These are phyloP conservation scores for Lasiosphaeris hirsuta DNA, from an alignment of 495 filamentous ascomycete genomes.

Conservation along the genomic window DNA sequence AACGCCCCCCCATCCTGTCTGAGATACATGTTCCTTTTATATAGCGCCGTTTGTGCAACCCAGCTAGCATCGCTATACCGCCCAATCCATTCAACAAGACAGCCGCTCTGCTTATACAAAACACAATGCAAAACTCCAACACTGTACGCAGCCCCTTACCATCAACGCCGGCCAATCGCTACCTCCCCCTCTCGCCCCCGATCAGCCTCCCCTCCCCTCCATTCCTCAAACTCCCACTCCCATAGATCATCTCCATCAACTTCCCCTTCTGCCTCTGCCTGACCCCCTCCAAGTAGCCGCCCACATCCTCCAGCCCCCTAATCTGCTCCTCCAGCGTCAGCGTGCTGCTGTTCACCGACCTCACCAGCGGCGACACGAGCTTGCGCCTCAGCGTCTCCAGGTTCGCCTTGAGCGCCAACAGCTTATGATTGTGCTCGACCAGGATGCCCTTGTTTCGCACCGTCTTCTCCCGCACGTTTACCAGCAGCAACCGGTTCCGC, in stretches of 20 bases:
- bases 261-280: slow-evolving; percentile 77
- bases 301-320: slow-evolving; percentile 71
- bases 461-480: slow-evolving; percentile 73
- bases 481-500: slow-evolving; percentile 72
- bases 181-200: background rate
- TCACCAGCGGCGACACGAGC: slow-evolving; percentile 75
- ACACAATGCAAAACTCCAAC: background rate
- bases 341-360: slow-evolving; percentile 62
- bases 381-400: slow-evolving; percentile 74
- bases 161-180: background rate
- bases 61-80: too few relatives aligned
- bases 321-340: slow-evolving; percentile 82
- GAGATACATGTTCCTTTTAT: too few relatives aligned
- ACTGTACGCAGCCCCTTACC: background rate
- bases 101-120: too few relatives aligned
- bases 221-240: slow-evolving; percentile 32
- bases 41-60: too few relatives aligned
- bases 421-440: slow-evolving; percentile 75
- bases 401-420: slow-evolving; percentile 74
- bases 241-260: slow-evolving; percentile 77
- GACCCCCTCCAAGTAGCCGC: slow-evolving; percentile 66
- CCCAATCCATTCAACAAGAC: too few relatives aligned
- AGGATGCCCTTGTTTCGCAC: slow-evolving; percentile 81
- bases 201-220: slow-evolving; percentile 9
- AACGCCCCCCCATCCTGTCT: too few relatives aligned